phyloP scores from a whole-genome alignment of 345 rosid genomes.

The Eucalyptus pauciflora region DNA sequence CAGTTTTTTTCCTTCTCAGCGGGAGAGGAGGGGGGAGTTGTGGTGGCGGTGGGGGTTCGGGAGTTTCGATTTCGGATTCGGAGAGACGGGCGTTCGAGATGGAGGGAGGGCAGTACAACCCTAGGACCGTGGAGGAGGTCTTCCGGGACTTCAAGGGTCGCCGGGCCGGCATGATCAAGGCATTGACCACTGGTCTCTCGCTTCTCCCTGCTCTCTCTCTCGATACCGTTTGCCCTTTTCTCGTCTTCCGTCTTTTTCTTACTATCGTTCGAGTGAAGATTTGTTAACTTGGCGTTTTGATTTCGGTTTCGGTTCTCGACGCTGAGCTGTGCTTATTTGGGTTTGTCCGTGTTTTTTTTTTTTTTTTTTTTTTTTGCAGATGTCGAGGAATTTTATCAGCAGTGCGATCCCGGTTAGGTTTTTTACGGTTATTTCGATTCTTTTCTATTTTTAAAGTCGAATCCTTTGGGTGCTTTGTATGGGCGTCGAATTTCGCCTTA shows the following conservation, averaged over 20 bases:
- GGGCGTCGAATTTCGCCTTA: neutral
- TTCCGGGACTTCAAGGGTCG: slow-evolving; percentile 78
- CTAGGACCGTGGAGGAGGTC: slow-evolving; percentile 67
- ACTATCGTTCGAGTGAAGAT: neutral
- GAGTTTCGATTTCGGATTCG: slow-evolving; percentile 10
- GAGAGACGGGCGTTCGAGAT: slow-evolving; percentile 14
- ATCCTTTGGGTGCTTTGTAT: neutral
- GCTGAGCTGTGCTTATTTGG: neutral
- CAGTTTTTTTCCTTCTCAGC: neutral
- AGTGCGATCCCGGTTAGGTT: slow-evolving; percentile 80
- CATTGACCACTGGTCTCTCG: slow-evolving; percentile 51
- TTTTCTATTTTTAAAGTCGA: neutral
- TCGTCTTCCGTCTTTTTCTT: neutral
- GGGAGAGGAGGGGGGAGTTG: neutral
- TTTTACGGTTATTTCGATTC: neutral
- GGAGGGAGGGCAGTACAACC: slow-evolving; percentile 36
- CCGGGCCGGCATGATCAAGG: slow-evolving; percentile 62
- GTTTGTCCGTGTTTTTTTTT: neutral
- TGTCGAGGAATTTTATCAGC: slow-evolving; percentile 51
- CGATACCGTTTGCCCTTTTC: neutral
- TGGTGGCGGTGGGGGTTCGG: neutral
- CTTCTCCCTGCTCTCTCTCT: neutral
- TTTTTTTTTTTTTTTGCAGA: slow-evolving; percentile 28
- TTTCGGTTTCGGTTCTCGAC: neutral
- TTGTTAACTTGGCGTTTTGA: neutral